Conservation (phyloP, 2,329 filamentous ascomycete genomes). For the Penicillium sp. region DNA sequence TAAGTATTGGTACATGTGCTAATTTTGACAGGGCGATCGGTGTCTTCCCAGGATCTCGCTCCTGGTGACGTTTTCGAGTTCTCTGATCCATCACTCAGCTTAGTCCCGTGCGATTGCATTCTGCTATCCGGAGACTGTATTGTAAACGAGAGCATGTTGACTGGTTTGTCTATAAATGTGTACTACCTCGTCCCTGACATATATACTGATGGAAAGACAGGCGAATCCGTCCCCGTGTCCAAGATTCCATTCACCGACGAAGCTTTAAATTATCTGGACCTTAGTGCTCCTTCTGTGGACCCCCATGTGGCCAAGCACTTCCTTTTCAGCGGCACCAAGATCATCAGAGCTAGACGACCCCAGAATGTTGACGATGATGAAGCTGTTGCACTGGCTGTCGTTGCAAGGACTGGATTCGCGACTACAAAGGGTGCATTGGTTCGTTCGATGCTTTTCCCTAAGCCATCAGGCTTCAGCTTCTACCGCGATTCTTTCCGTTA, state of each 20-base stretch:
- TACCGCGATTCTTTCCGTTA: slow-evolving; percentile 98
- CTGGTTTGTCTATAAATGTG: slow-evolving; percentile 52
- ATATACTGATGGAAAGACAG: slow-evolving; percentile 44
- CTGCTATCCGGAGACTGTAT: slow-evolving; percentile 94
- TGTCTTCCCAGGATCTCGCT: slow-evolving; percentile 84
- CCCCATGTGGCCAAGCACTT: slow-evolving; percentile 86
- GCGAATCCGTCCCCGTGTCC: slow-evolving; percentile 95
- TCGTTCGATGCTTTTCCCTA: slow-evolving; percentile 97
- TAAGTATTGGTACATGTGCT: slow-evolving; percentile 9
- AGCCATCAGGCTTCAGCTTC: slow-evolving; percentile 97
- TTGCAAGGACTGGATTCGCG: slow-evolving; percentile 93
- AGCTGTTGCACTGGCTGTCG: slow-evolving; percentile 87
- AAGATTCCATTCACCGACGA: slow-evolving; percentile 85
- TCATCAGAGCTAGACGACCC: slow-evolving; percentile 85
- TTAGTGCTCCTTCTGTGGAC: slow-evolving; percentile 79
- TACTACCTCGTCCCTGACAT: not conserved
- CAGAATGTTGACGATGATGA: slow-evolving; percentile 86
- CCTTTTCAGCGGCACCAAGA: slow-evolving; percentile 92
- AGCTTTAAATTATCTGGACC: slow-evolving; percentile 73
- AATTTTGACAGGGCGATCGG: slow-evolving; percentile 71
- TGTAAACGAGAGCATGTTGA: slow-evolving; percentile 99
- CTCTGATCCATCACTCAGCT: slow-evolving; percentile 84
- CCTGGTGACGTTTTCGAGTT: slow-evolving; percentile 97
- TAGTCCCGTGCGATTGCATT: slow-evolving; percentile 91
- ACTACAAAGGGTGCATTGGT: slow-evolving; percentile 96